phyloP scores from a whole-genome alignment of 805 yeast genomes.

The Schwanniomyces vanrijiae region DNA sequence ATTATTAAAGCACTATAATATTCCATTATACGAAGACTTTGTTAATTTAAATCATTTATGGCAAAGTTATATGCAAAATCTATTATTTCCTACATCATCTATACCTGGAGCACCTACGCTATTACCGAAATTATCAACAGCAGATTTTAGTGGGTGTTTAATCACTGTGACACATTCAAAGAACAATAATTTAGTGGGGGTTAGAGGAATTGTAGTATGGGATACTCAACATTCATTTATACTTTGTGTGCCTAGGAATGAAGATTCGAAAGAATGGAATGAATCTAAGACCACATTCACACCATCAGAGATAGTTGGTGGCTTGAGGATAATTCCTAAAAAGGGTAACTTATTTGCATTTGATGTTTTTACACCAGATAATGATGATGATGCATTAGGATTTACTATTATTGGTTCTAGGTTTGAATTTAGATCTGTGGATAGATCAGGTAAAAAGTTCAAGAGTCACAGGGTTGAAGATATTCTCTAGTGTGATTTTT shows the following conservation, averaged over 20 bases:
- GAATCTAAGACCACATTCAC: conserved; percentile 17
- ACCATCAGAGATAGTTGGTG: conserved; percentile 50
- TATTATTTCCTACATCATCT: conserved; percentile 39
- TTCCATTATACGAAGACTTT: conserved; percentile 51
- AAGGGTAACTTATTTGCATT: conserved; percentile 63
- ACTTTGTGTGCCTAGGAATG: conserved; percentile 49
- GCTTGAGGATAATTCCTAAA: conserved; percentile 66
- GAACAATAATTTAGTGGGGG: conserved; percentile 58
- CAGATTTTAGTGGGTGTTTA: conserved; percentile 80
- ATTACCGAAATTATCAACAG: conserved; percentile 62
- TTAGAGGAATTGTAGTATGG: conserved; percentile 77
- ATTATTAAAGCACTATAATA: conserved; percentile 23
- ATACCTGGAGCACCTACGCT: conserved; percentile 30
- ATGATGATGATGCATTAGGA: conserved; percentile 34
- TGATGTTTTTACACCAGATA: conserved; percentile 26
- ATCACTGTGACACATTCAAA: conserved; percentile 58
- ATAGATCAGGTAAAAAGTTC: conserved; percentile 81
- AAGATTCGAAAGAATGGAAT: conserved; percentile 35
- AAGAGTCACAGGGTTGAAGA: conserved; percentile 76
- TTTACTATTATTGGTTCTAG: conserved; percentile 80
- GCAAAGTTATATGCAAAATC: conserved; percentile 64
- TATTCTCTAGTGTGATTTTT: conserved; percentile 19
- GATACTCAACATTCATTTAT: conserved; percentile 77
- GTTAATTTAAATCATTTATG: conserved; percentile 62
- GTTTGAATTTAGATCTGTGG: conserved; percentile 70